A percentile compares a stretch with the other conserved stretches of the same genome.
These are phyloP conservation scores for Nicotiana otophora DNA, from an alignment of 257 asterid species.

Conservation along the genomic window DNA sequence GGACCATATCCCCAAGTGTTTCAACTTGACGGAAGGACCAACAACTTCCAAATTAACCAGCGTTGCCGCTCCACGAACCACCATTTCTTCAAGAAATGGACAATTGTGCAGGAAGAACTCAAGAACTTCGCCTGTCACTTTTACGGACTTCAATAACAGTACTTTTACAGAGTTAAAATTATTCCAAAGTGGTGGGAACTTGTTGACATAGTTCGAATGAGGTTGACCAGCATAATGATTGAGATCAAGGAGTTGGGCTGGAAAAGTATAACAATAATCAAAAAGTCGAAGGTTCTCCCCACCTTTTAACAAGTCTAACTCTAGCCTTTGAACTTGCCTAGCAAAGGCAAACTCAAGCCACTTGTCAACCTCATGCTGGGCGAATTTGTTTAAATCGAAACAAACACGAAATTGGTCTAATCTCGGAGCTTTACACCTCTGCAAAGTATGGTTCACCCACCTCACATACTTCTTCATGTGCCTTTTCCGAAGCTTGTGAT, in stretches of 20 bases:
- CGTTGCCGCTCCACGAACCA: too few relatives aligned
- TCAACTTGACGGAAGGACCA: too few relatives aligned
- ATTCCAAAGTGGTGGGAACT: too few relatives aligned
- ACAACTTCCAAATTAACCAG: not conserved
- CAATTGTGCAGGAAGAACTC: constrained; percentile 25
- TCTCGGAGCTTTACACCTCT: not conserved
- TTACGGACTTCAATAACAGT: constrained; percentile 37
- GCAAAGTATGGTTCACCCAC: not conserved
- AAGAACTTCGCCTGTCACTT: not conserved
- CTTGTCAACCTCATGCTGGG: not conserved
- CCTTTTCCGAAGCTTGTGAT: too few relatives aligned
- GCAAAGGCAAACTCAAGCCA: constrained; percentile 13
- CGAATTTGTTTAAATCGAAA: not conserved
- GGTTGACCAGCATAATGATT: too few relatives aligned
- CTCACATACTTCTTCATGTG: not conserved
- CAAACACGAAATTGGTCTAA: not conserved
- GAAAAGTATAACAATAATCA: too few relatives aligned
- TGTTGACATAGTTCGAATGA: too few relatives aligned
- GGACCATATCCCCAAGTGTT: too few relatives aligned
- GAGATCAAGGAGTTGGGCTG: too few relatives aligned
- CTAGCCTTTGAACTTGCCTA: constrained; percentile 8
- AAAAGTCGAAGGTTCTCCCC: too few relatives aligned
- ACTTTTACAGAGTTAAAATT: constrained; percentile 24
- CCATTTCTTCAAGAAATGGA: constrained; percentile 19
- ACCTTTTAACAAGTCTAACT: not conserved